Evolutionary conservation across 345 rosid species (phyloP).

Genomic region (Pseudoturritis turrita): DNA sequence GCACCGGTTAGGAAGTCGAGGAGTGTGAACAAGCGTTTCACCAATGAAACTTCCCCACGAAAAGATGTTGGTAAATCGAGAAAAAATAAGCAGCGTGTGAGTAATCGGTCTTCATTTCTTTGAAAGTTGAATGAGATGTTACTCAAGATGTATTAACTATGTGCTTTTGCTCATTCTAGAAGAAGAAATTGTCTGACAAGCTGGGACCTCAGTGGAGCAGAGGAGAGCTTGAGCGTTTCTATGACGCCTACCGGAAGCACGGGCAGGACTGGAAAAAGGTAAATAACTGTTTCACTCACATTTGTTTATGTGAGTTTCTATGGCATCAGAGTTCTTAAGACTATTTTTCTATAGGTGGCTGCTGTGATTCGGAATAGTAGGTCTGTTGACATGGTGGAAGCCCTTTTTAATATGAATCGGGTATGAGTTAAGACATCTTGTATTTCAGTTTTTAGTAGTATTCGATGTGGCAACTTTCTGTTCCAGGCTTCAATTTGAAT

Average conservation of each 20-base stretch:
- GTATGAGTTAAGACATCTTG: constrained; percentile 28
- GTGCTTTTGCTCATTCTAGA: constrained; percentile 32
- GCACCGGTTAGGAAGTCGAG: constrained; percentile 77
- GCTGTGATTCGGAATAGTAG: constrained; percentile 52
- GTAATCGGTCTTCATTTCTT: constrained; percentile 16
- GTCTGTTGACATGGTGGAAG: constrained; percentile 86
- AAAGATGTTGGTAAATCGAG: constrained; percentile 53
- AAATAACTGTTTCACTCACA: not conserved
- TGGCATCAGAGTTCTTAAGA: constrained; percentile 1
- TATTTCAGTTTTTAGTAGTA: not conserved
- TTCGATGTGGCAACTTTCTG: not conserved
- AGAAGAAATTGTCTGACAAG: constrained; percentile 77
- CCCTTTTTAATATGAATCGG: constrained; percentile 81
- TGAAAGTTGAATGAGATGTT: not conserved
- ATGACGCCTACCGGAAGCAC: constrained; percentile 73
- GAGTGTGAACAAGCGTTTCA: constrained; percentile 66
- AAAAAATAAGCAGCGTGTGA: constrained; percentile 61
- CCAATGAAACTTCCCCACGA: constrained; percentile 61
- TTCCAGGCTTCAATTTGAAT: not conserved
- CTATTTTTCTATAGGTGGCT: constrained; percentile 54
- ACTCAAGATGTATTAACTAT: constrained; percentile 20
- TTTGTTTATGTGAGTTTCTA: not conserved
- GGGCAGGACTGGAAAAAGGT: constrained; percentile 97
- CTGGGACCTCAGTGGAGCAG: constrained; percentile 91
- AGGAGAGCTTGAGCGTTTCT: constrained; percentile 82